These are phyloP conservation scores for Macrocystidia cucumis DNA, from an alignment of 1,284 basidiomycete genomes.

Conservation along the genomic window DNA sequence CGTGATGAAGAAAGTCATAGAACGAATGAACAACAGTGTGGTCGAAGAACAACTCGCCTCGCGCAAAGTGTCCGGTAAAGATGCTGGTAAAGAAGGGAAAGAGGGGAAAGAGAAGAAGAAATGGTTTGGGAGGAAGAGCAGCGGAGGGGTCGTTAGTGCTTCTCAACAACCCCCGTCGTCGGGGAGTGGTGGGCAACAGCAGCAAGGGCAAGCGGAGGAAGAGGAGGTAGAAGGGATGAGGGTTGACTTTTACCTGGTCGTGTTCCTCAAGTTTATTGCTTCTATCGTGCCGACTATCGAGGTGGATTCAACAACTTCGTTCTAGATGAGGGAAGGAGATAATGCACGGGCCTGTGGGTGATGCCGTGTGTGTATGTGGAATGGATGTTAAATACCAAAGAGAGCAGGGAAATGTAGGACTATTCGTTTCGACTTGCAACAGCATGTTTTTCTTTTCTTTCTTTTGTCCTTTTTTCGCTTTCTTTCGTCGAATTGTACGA, in stretches of 20 bases:
- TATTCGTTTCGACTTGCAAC: too few relatives aligned
- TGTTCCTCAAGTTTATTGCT: constrained; percentile 96
- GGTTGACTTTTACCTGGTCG: constrained; percentile 93
- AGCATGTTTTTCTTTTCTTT: too few relatives aligned
- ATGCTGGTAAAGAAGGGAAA: constrained; percentile 30
- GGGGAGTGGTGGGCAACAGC: constrained; percentile 11
- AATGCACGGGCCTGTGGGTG: too few relatives aligned
- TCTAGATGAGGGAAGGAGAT: constrained; percentile 28
- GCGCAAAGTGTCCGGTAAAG: constrained; percentile 28
- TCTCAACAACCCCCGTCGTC: constrained; percentile 48
- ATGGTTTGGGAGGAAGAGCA: constrained; percentile 77
- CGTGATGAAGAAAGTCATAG: constrained; percentile 99
- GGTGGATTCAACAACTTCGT: constrained; percentile 84
- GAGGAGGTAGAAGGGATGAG: constrained; percentile 82
- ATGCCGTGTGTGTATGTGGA: too few relatives aligned
- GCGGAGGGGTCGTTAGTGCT: too few relatives aligned
- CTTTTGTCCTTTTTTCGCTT: too few relatives aligned
- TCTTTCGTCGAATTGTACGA: too few relatives aligned
- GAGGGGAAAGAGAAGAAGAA: constrained; percentile 87
- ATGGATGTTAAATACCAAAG: too few relatives aligned
- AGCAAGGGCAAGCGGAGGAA: constrained; percentile 49
- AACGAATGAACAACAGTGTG: constrained; percentile 91
- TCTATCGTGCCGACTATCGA: constrained; percentile 94
- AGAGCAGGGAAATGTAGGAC: too few relatives aligned
- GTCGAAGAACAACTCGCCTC: constrained; percentile 69